Percentiles rank a stretch among this genome's conserved stretches.
phyloP scores from a whole-genome alignment of 1,284 basidiomycete species.

The Sanghuangporus sanghuang region DNA sequence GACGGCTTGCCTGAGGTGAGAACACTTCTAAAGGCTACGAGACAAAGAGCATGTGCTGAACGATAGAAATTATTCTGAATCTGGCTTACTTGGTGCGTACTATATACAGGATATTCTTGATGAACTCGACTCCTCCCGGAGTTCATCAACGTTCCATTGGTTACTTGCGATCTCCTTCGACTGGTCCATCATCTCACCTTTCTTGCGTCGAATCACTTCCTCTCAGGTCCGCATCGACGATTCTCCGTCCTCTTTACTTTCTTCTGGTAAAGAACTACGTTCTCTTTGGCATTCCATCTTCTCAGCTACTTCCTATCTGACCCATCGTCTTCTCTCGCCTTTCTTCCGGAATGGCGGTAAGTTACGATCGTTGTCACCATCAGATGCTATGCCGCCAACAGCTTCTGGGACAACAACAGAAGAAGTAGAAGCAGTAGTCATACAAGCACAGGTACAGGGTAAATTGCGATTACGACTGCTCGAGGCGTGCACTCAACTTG shows the following conservation, averaged over 20 bases:
- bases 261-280: conserved; percentile 2
- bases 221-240: too few relatives aligned
- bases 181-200: conserved; percentile 12
- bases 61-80: not conserved
- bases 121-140: conserved; percentile 4
- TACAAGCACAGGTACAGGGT: not conserved
- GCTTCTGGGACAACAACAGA: too few relatives aligned
- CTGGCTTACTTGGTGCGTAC: not conserved
- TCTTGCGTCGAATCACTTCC: not conserved
- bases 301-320: not conserved
- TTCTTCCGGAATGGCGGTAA: too few relatives aligned
- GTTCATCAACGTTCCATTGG: conserved; percentile 10
- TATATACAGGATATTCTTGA: conserved; percentile 11
- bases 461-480: conserved; percentile 10
- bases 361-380: not conserved
- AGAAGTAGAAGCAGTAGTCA: too few relatives aligned
- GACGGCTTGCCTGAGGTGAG: conserved; percentile 11
- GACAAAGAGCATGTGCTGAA: not conserved
- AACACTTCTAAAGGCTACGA: not conserved
- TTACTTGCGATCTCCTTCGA: conserved; percentile 15
- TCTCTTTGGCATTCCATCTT: not conserved
- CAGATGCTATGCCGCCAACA: not conserved
- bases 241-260: not conserved
- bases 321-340: not conserved
- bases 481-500: conserved; percentile 10